A percentile compares a stretch with the other conserved stretches of the same genome.
Evolutionary conservation across 2,329 filamentous ascomycete genomes (phyloP).

Genomic region (Gaeumannomyces tritici): DNA sequence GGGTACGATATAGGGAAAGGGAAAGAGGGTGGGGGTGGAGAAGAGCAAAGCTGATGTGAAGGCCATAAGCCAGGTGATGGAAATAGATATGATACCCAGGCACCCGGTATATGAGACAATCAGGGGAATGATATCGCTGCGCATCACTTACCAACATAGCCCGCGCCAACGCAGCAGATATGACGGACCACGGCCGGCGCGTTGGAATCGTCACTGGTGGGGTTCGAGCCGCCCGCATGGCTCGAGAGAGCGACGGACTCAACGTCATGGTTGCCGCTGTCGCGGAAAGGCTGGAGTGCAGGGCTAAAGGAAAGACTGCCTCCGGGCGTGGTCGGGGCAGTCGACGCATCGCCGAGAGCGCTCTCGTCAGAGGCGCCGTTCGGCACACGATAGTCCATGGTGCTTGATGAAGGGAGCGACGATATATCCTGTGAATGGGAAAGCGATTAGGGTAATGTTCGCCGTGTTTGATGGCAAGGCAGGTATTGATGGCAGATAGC

Average conservation of each 20-base stretch:
- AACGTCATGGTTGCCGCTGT: neutral
- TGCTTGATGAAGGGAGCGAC: neutral
- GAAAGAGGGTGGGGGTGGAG: neutral
- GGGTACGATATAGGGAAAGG: neutral
- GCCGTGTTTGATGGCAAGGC: neutral
- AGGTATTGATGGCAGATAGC: neutral
- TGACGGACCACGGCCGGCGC: constrained; percentile 30
- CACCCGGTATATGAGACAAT: neutral
- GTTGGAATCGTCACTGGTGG: neutral
- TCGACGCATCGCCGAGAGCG: constrained; percentile 22
- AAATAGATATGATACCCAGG: neutral
- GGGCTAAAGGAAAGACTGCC: constrained; percentile 32
- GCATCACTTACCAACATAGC: constrained; percentile 57
- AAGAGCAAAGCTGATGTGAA: no score
- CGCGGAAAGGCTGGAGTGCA: constrained; percentile 19
- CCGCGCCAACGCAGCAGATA: constrained; percentile 67
- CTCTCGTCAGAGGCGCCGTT: constrained; percentile 16
- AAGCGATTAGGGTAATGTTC: neutral
- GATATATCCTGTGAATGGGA: neutral
- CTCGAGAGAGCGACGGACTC: neutral
- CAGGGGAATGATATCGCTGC: neutral
- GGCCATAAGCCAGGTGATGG: no score
- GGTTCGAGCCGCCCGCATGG: neutral
- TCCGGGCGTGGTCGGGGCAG: constrained; percentile 34
- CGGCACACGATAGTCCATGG: neutral